A percentile compares a stretch with the other conserved stretches of the same genome.
Evolutionary conservation across 805 yeast genomes (phyloP).

Genomic region (Schwanniomyces polymorphus): DNA sequence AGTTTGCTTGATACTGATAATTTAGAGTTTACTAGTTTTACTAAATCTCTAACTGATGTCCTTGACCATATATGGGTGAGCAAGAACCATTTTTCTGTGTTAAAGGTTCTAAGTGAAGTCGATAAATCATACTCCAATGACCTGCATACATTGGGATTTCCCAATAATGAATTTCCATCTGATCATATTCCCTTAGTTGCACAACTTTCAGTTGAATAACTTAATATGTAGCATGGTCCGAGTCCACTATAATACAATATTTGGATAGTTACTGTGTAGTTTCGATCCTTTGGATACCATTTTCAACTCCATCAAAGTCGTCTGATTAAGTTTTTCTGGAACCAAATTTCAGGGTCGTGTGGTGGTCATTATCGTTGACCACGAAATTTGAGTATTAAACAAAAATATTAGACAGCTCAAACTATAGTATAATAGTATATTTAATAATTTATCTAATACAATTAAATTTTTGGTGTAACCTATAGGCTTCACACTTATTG

Average conservation of each 20-base stretch:
- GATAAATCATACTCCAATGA: constrained; percentile 69
- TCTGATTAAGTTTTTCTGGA: not conserved
- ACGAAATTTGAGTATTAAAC: not conserved
- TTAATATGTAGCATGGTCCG: constrained; percentile 11
- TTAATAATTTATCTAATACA: not conserved
- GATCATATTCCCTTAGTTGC: constrained; percentile 88
- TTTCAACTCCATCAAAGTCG: too few species aligned
- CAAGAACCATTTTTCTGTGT: constrained; percentile 73
- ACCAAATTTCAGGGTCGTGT: not conserved
- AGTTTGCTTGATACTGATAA: constrained; percentile 60
- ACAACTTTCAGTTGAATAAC: constrained; percentile 70
- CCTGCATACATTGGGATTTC: constrained; percentile 78
- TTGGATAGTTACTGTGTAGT: not conserved
- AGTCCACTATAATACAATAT: too few species aligned
- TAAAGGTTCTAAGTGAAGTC: constrained; percentile 81
- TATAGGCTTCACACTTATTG: not conserved
- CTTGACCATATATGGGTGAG: constrained; percentile 97
- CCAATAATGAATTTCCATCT: constrained; percentile 90
- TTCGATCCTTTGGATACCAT: not conserved
- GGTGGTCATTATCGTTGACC: not conserved
- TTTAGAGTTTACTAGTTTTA: constrained; percentile 89
- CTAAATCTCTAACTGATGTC: constrained; percentile 90
- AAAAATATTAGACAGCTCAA: not conserved
- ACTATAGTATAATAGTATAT: not conserved
- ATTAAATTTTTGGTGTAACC: not conserved